Base-by-base conservation (phyloP, 2,329 filamentous ascomycete genomes). In the Kalmusia sp. region DNA sequence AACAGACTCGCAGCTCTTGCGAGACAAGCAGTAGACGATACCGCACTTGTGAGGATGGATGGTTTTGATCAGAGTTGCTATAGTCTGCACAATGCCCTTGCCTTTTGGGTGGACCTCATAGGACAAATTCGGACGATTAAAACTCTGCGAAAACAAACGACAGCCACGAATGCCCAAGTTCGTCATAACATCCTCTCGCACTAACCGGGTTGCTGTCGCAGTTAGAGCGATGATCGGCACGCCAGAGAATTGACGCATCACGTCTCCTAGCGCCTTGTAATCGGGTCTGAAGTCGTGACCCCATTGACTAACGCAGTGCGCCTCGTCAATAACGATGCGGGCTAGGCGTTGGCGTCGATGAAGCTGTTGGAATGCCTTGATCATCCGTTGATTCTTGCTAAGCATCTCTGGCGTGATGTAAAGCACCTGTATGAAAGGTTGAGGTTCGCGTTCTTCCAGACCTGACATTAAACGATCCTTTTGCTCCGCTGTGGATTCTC, bases 291-390 rank as follows among this genome's bases (percentile, higher is more conserved):
- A 99, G 73, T 99, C 95, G 64, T 99, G 95, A 1, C 95, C 95
- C 95, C 95, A 99, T 79, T 99, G 93, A 73, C 95, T 98, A 22
- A 99, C 93, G 73, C 95, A 99, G 73, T 99, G 95, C n/a, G 95
- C 95, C 77, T 99, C 96, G 63, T 99, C 95, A 58, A 99, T 96
- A 48, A 99, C 95, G 43, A 99, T 86, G 22, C 95, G 87, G 14
- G 96, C 93, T 47, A 99, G 85, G 64, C 88, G 90, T 3, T 82
- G 79, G 45, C 86, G 86, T 12, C 76, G 74, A 71, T 96, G 84
- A n/a, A 99, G 80, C 2, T 79, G 80, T 46, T 84, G 77, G 58
- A 99, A 81, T 2, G 81, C 84, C 46, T 80, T 82, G 52, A 87
- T 78, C 72, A 98, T 90, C 2, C 79, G 77, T 35, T 82, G 73